phyloP scores from a whole-genome alignment of 2,329 filamentous ascomycete species.

The Scedosporium minutisporum region DNA sequence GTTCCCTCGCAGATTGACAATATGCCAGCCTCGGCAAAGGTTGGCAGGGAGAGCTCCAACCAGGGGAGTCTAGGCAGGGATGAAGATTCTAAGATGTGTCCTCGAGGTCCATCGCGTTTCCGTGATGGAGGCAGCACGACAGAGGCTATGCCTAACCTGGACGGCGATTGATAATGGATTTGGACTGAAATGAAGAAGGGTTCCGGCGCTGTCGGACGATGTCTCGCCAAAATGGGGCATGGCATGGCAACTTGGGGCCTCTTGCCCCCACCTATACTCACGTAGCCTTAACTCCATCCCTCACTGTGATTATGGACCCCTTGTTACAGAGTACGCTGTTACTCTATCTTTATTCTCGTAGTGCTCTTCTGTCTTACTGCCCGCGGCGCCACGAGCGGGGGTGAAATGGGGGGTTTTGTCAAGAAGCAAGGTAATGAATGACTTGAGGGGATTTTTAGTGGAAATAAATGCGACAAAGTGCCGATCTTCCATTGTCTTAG shows the following conservation, averaged over 20 bases:
- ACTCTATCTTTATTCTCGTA: background rate
- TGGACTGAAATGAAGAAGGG: background rate
- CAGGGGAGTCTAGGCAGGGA: background rate
- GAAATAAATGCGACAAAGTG: background rate
- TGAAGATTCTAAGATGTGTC: background rate
- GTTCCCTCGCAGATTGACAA: background rate
- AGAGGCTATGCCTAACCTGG: background rate
- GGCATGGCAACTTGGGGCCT: background rate
- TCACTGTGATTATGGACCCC: background rate
- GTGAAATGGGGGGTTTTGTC: background rate
- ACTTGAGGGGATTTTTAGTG: background rate
- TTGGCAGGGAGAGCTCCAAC: background rate
- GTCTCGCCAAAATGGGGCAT: background rate
- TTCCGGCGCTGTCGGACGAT: background rate
- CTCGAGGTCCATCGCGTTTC: background rate
- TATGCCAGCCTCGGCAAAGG: background rate
- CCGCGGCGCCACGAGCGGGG: background rate
- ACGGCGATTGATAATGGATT: constrained; percentile 4
- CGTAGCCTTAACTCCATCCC: background rate
- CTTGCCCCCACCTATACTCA: background rate
- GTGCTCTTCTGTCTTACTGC: background rate
- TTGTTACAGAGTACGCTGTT: background rate
- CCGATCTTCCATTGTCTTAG: background rate
- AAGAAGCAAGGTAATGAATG: background rate
- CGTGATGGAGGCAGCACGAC: background rate